Evolutionary conservation across 176 grass and related monocot species (phyloP), one percentile per base, ranked within the genome.

Genomic region (Eleusine indica): DNA sequence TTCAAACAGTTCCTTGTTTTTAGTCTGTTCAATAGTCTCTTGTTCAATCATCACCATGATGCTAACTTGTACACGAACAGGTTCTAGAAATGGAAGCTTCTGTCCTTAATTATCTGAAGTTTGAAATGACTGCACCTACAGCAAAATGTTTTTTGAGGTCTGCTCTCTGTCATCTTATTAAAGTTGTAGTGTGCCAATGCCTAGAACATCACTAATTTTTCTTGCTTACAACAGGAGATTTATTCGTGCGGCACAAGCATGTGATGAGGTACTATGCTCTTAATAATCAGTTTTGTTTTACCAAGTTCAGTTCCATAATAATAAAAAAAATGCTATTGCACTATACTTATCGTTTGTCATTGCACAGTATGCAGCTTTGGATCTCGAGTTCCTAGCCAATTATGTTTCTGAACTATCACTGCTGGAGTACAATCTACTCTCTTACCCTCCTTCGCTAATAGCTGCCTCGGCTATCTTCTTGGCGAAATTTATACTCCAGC

Each of bases 11-110:
- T 53, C 15, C 40, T 22, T 80, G 28, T 14, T 78, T 64, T 44
- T 30, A 66, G 42, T 15, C 30, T 18, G 70, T 16, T 18, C 0
- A 25, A 57, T 32, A 16, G 44, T 75, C 49, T 6, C 8, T 25
- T 80, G 10, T 70, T 78, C 73, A 8, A 76, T 78, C 73, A 8
- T 80, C 0, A 58, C 21, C 0, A 2, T 54, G 18, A 13, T n/a
- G 30, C 52, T 80, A 80, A 87, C 67, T 61, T 30, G 18, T 47
- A 85, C 2, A 58, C 72, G 7, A 38, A 81, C 74, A 94, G 92
- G 93, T 98, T 89, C 66, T 98, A 47, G 89, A 96, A 79, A 99
- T 99, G 96, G 96, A 99, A 88, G 82, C 96, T 67, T 84, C 85
- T 4, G 91, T 96, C 46, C 87, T 99, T 72, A 96, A 93, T 35